Base-by-base conservation (phyloP, 495 filamentous ascomycete species). In the Penicillium antarcticum region DNA sequence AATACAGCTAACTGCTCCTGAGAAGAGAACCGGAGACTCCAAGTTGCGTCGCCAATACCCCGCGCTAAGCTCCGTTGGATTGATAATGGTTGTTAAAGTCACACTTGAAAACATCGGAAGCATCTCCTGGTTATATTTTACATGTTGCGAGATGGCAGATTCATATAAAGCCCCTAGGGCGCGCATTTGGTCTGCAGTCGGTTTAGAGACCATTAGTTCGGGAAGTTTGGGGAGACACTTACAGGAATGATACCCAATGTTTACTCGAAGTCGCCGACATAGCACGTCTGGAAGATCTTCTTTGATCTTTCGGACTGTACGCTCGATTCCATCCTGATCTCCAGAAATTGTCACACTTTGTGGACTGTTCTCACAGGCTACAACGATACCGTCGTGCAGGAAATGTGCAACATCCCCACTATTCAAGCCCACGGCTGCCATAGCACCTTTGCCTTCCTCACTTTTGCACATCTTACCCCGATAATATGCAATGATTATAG, bases 311-410 rank as follows among this genome's bases (percentile, higher is more conserved):
- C n/a, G n/a, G n/a, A n/a, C n/a, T n/a, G n/a, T n/a, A n/a, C n/a
- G n/a, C n/a, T n/a, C n/a, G n/a, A n/a, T n/a, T n/a, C n/a, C n/a
- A n/a, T 63, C 59, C 26, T 61, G 55, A 35, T 75, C 70, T n/a
- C 76, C 75, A 35, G 75, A 75, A 12, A 78, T 37, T 0, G 73
- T 77, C 2, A 67, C 59, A 45, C 67, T 75, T 3, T 53, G 36
- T 11, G 68, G 69, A 37, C 67, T 70, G 52, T 79, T 82, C 33
- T 66, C 55, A 52, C 74, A 78, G 2, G 77, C 78, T 5, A 82
- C 48, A 2, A 53, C 52, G 0, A 73, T 70, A 12, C 58, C 51
- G 0, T 55, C 39, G 2, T 42, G 50, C 0, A 75, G 41, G 16
- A 63, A 56, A 5, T 34, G 33, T 0, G 40, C 23, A 10, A 61